Evolutionary conservation across 2,329 filamentous ascomycete genomes (phyloP), one percentile per base, ranked within the genome.

Genomic region (Chrysoporthe puriensis): DNA sequence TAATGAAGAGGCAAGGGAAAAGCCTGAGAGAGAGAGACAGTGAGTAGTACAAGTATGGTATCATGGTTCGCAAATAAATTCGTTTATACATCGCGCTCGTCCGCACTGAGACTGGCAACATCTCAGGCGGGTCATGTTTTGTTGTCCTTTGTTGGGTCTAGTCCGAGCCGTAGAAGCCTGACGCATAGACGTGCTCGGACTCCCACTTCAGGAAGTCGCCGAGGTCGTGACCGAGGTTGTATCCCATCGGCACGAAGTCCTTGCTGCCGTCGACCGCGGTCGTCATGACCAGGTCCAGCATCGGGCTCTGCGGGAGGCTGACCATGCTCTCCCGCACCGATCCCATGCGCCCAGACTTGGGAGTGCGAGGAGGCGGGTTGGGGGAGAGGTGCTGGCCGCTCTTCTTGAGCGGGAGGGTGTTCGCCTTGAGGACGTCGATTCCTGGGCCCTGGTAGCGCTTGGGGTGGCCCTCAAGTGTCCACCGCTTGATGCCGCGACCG

Each of bases 131-230:
- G 16, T 18, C 50, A 54, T 16, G 50, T 26, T 13, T 26, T 34
- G 50, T 26, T 16, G 56, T 58, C 21, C 3, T 48, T 50, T 59
- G 2, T 26, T 2, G 26, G 26, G 26, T 43, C 36, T 40, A 70
- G 36, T 70, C 67, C 42, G 67, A 57, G 21, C 59, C 66, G 60
- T 74, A 76, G 43, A 76, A 75, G 32, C 70, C 73, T 50, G 71
- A 70, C 2, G 76, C 77, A 66, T 79, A 83, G 1, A 82, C 81
- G 65, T 86, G 79, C 71, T 86, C 82, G 4, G 83, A 77, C 74
- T 87, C 86, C 86, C 86, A 89, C 65, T 78, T 80, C 60, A 89
- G 73, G 71, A 87, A 89, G 69, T 88, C 86, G 1, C 84, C 84
- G 50, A 89, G 73, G 73, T 89, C 87, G 69, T 88, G 84, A 13